phyloP scores from a whole-genome alignment of 345 rosid genomes.

The Lumnitzera racemosa region DNA sequence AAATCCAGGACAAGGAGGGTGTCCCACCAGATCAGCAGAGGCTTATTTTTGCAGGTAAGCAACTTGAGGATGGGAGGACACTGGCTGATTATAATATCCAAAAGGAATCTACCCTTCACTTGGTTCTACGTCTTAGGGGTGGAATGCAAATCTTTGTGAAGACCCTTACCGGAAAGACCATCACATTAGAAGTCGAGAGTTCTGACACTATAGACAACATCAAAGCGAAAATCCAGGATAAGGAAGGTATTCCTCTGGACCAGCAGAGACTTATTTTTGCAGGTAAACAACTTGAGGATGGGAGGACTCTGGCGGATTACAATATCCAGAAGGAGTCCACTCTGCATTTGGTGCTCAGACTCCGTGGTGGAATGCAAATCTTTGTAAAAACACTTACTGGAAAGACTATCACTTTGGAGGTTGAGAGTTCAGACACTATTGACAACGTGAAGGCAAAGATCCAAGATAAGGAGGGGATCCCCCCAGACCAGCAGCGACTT shows the following conservation, averaged over 20 bases:
- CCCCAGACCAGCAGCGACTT: no score
- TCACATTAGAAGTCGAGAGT: slow-evolving; percentile 16
- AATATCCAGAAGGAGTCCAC: no score
- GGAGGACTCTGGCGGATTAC: slow-evolving; percentile 6
- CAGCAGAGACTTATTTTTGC: slow-evolving; percentile 19
- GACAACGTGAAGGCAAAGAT: no score
- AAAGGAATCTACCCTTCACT: slow-evolving; percentile 25
- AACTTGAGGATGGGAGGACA: slow-evolving; percentile 23
- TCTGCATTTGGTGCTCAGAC: no score
- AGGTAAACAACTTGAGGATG: slow-evolving; percentile 10
- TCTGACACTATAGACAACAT: slow-evolving; percentile 18
- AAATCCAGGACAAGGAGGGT: slow-evolving; percentile 19
- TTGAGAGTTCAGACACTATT: no score
- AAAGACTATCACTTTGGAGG: no score
- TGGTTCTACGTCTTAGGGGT: slow-evolving; percentile 21
- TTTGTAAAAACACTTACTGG: not conserved
- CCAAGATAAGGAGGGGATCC: no score
- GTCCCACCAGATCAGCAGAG: slow-evolving; percentile 21
- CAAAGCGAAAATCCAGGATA: slow-evolving; percentile 20
- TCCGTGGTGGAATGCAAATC: no score
- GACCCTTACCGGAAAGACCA: slow-evolving; percentile 21
- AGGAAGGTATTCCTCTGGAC: slow-evolving; percentile 15
- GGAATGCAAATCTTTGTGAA: slow-evolving; percentile 27
- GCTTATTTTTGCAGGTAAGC: slow-evolving; percentile 9
- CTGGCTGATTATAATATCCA: slow-evolving; percentile 23